Evolutionary conservation across 306 rosid genomes (phyloP), one percentile per base, ranked within the genome.

Genomic region (Rubus idaeus): DNA sequence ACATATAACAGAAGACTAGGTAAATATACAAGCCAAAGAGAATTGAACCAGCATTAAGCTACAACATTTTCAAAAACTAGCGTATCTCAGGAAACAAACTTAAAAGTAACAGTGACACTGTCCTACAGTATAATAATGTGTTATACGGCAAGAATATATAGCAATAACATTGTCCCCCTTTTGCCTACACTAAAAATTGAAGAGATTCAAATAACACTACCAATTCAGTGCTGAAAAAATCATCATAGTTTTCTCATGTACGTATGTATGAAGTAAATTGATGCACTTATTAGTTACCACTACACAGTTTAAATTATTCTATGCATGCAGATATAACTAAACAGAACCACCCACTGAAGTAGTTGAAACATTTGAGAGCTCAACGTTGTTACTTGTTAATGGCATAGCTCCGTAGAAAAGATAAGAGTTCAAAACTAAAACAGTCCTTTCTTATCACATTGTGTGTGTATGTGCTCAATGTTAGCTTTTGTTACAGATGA

Each of bases 1-100:
- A 75, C 73, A 30, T 74, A 61, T 49, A 78, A 74, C 30, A 64
- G 8, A 26, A 66, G 40, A 70, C 8, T 72, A 17, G 68, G 77
- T 49, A 51, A 80, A 50, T 5, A 80, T 60, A 63, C 57, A 75
- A 37, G 77, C 45, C 3, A n/a, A 18, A 47, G 23, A 1, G 53
- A 83, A 77, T 5, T 9, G 17, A 23, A 62, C 51, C 46, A 37
- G n/a, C 10, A 56, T 20, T 76, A 20, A 37, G 1, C 30, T 47
- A 26, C 17, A 10, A 20, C 9, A 30, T 30, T 30, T 30, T 30
- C 35, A 30, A 30, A 30, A 30, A 30, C 35, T 30, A 30, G 35
- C 35, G 1, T 1, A 30, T 30, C 35, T 30, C 35, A 30, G 35
- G 1, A 2, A 30, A 30, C 35, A 30, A 30, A 30, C 68, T 16